Percentiles rank a stretch among this genome's conserved stretches.
Evolutionary conservation across 75 land plant species (phyloP).

Genomic region (Cunninghamia lanceolata): DNA sequence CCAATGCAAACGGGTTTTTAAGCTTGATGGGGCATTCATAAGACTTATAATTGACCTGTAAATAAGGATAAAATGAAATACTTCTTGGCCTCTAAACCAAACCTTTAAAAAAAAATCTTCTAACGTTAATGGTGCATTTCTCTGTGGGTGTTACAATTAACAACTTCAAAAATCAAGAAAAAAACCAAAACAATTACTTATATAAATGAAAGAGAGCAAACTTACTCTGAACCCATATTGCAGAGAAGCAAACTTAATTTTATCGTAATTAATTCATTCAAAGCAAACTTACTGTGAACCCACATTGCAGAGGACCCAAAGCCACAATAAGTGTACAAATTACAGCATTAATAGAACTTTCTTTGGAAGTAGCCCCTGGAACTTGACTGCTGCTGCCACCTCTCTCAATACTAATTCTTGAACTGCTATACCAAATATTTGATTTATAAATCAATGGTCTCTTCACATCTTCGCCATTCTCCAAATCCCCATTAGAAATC

Average conservation of each 20-base stretch:
- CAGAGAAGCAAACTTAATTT: too few relatives aligned
- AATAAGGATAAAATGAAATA: background rate
- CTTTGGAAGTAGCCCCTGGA: background rate
- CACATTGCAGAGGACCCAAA: slow-evolving; percentile 40
- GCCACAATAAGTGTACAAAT: slow-evolving; percentile 37
- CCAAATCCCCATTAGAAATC: background rate
- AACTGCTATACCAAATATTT: background rate
- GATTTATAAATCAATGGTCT: background rate
- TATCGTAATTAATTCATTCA: too few relatives aligned
- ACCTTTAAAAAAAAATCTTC: background rate
- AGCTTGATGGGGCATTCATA: background rate
- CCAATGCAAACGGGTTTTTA: background rate
- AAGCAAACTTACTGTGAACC: slow-evolving; percentile 36
- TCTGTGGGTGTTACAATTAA: too few relatives aligned
- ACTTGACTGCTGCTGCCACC: background rate
- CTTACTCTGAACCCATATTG: too few relatives aligned
- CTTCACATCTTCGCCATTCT: background rate
- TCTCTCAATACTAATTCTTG: background rate
- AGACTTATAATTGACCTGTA: background rate
- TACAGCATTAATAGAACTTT: slow-evolving; percentile 17
- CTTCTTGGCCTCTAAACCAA: background rate
- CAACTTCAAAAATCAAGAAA: too few relatives aligned
- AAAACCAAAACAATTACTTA: too few relatives aligned
- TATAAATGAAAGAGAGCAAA: too few relatives aligned
- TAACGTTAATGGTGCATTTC: too few relatives aligned